These are phyloP conservation scores for Entomortierella parvispora DNA, from an alignment of 192 early-diverging fungal genomes.

Conservation along the genomic window DNA sequence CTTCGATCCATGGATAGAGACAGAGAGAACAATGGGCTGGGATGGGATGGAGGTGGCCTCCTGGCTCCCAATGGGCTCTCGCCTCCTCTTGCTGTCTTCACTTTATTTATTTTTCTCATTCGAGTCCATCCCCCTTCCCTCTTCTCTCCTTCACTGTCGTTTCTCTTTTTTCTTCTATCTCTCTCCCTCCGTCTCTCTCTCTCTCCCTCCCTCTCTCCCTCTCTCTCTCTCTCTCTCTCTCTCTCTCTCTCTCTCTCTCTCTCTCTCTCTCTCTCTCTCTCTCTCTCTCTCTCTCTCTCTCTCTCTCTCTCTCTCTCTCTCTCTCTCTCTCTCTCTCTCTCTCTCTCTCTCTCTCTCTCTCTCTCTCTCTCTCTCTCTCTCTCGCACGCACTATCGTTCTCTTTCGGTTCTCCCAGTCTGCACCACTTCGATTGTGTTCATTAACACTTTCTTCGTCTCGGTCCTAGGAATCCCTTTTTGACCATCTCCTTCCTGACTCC, in stretches of 20 bases:
- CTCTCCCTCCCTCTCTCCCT: background rate
- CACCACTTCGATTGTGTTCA: too few species aligned
- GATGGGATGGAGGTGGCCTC: too few species aligned
- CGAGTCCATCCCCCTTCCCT: background rate
- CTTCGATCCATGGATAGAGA: background rate
- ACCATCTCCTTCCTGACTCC: too few species aligned
- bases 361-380: background rate
- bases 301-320: background rate
- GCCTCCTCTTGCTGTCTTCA: background rate
- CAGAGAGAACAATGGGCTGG: background rate
- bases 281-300: background rate
- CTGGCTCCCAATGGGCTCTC: too few species aligned
- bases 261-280: background rate
- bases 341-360: constrained; percentile 1
- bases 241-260: constrained; percentile 13
- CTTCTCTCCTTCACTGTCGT: background rate
- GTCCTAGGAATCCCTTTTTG: too few species aligned
- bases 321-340: background rate
- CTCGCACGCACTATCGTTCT: too few species aligned
- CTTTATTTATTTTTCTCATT: background rate
- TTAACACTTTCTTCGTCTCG: too few species aligned
- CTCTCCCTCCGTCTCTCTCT: background rate
- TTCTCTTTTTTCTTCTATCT: background rate
- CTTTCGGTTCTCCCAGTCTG: too few species aligned
- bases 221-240: constrained; percentile 3